Base-by-base conservation (phyloP, 768 basidiomycete genomes). In the Lactarius psammicola region DNA sequence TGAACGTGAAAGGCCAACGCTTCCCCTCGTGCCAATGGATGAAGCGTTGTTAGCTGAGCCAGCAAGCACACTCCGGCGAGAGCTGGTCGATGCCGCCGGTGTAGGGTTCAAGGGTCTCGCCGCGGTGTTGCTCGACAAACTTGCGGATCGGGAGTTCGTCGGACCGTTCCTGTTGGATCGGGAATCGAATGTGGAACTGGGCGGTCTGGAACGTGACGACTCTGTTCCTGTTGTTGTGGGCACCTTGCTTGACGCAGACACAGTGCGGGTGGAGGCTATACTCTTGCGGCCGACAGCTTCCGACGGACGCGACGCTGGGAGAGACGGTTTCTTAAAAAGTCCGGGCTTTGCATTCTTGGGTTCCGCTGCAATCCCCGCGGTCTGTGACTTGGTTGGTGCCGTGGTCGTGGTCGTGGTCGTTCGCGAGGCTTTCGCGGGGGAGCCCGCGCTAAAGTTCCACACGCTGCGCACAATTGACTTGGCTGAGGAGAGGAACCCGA, bases 381-480 rank as follows among this genome's bases (percentile, higher is more conserved):
- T 65, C 49, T 67, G 62, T 5, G 74, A 53, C 65, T 76, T 80
- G 44, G 74, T 67, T 23, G 72, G 69, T 10, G 75, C 72, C 18
- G 75, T 69, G 42, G 62, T 74, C 6, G 76, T 70, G 9, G 68
- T 58, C 7, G 74, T 56, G 11, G 68, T 60, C 10, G 74, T 59
- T 18, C 75, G 59, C 15, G 58, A 64, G 5, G 68, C 72, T 23
- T 73, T 75, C 15, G 69, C 59, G 18, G 75, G 74, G 8, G 74
- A 74, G 3, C 72, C 72, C 18, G 74, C 76, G 30, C 81, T 84
- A 69, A 87, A 80, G 70, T 85, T 86, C 89, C 89, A 92, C 1
- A 92, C 88, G 68, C 82, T 89, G 70, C 82, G 79, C 4, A 92
- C 89, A 3, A 92, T 77, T 0, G 84, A 83, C 73, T 90, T 92